Percentiles rank a stretch among this genome's conserved stretches.
phyloP scores from a whole-genome alignment of 495 filamentous ascomycete genomes.

The Penicillium coffeae region DNA sequence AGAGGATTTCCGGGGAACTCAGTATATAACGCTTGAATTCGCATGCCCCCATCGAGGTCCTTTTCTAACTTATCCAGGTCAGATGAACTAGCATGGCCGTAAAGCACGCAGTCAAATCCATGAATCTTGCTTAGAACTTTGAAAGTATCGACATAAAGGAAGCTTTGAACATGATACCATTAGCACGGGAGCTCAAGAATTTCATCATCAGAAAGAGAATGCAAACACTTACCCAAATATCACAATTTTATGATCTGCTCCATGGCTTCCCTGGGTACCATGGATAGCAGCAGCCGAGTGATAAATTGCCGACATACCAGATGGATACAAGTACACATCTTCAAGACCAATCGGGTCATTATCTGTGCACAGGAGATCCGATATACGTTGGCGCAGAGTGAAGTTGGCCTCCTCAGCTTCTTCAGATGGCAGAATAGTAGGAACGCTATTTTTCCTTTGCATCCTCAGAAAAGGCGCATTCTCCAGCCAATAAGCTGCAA shows the following conservation, averaged over 20 bases:
- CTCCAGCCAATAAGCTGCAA: neutral
- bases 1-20: conserved; percentile 42
- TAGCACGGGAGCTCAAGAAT: conserved; percentile 3
- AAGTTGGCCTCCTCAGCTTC: neutral
- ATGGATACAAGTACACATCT: conserved; percentile 43
- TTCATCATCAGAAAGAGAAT: too few relatives aligned
- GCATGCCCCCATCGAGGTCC: conserved; percentile 16
- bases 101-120: conserved; percentile 28
- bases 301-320: conserved; percentile 46
- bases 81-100: conserved; percentile 20
- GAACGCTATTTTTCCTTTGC: neutral
- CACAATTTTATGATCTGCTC: neutral
- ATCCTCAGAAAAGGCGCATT: neutral
- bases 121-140: conserved; percentile 25
- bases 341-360: neutral
- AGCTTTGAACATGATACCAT: neutral
- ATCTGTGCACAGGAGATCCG: neutral
- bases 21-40: conserved; percentile 29
- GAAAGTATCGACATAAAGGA: conserved; percentile 30
- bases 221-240: conserved; percentile 10
- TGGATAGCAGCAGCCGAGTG: conserved; percentile 10
- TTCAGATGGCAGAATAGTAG: neutral
- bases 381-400: neutral
- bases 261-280: neutral
- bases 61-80: conserved; percentile 37